Percentiles rank a stretch among this genome's conserved stretches.
These are phyloP conservation scores for Globisporangium echinulatum DNA, from an alignment of 352 stramenopile species.

Conservation along the genomic window DNA sequence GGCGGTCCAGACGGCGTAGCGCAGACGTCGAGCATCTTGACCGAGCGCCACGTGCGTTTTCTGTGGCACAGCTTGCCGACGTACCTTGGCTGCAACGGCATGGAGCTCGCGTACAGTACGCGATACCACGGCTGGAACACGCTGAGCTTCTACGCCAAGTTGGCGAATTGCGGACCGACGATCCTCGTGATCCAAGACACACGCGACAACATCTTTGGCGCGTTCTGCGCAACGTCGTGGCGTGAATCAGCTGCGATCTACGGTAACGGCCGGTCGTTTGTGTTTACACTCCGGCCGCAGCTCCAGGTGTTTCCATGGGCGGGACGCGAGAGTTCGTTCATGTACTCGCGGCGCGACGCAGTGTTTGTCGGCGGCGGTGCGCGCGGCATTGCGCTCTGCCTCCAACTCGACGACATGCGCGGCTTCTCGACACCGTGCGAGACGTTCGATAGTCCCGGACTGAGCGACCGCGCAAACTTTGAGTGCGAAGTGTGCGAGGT, in stretches of 20 bases:
- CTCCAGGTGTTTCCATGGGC: constrained; percentile 58
- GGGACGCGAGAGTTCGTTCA: constrained; percentile 61
- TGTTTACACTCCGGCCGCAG: constrained; percentile 56
- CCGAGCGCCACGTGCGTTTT: constrained; percentile 62
- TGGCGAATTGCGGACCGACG: constrained; percentile 58
- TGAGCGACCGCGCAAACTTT: constrained; percentile 44
- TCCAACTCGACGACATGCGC: constrained; percentile 66
- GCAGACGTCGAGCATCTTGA: constrained; percentile 51
- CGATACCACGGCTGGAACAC: constrained; percentile 63
- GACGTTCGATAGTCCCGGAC: constrained; percentile 56
- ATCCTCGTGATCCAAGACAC: constrained; percentile 65
- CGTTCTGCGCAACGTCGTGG: constrained; percentile 66
- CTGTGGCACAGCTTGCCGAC: constrained; percentile 50
- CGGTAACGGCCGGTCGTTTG: constrained; percentile 71
- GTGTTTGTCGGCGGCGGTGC: constrained; percentile 64
- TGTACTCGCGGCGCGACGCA: constrained; percentile 48
- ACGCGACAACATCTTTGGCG: constrained; percentile 65
- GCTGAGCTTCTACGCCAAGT: constrained; percentile 53
- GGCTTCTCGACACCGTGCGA: constrained; percentile 58
- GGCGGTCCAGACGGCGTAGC: constrained; percentile 11
- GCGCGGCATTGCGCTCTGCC: constrained; percentile 59
- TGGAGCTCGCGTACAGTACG: constrained; percentile 63
- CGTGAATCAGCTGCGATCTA: constrained; percentile 44
- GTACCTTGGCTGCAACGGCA: constrained; percentile 62
- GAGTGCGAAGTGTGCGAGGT: constrained; percentile 60